A percentile compares a stretch with the other conserved stretches of the same genome.
Evolutionary conservation across 805 yeast genomes (phyloP).

Genomic region (Pichia nakasei): DNA sequence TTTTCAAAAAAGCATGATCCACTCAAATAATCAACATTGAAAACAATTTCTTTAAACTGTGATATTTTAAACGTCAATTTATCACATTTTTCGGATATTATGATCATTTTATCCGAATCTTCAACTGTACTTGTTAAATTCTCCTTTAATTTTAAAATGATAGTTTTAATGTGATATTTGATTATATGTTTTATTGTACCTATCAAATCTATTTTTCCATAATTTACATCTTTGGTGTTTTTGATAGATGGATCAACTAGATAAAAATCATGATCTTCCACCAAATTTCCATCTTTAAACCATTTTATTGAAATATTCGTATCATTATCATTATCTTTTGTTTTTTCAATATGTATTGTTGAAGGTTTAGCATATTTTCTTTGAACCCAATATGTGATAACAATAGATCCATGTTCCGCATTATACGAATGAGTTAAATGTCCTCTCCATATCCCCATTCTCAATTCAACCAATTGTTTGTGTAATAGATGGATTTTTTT

Average conservation of each 20-base stretch:
- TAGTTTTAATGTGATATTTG: constrained; percentile 31
- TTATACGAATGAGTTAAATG: constrained; percentile 50
- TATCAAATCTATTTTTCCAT: constrained; percentile 30
- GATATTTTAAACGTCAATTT: constrained; percentile 23
- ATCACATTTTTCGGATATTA: constrained; percentile 15
- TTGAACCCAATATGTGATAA: constrained; percentile 58
- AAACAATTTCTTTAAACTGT: constrained; percentile 22
- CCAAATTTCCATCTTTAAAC: constrained; percentile 45
- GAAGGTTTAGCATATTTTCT: constrained; percentile 39
- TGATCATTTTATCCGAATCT: constrained; percentile 22
- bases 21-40: constrained; percentile 27
- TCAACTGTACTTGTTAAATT: constrained; percentile 22
- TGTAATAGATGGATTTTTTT: constrained; percentile 56
- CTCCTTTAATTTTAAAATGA: constrained; percentile 27
- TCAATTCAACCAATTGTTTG: constrained; percentile 44
- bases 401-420: constrained; percentile 44
- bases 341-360: constrained; percentile 53
- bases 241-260: constrained; percentile 18
- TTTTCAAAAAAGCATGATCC: constrained; percentile 38
- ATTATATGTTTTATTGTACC: constrained; percentile 30
- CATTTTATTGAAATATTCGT: constrained; percentile 42
- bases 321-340: constrained; percentile 29
- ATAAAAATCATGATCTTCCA: constrained; percentile 17
- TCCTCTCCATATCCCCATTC: constrained; percentile 48
- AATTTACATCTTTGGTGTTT: constrained; percentile 5